Conservation (phyloP, 2,329 filamentous ascomycete species). For the Proliferodiscus dingleyae region DNA sequence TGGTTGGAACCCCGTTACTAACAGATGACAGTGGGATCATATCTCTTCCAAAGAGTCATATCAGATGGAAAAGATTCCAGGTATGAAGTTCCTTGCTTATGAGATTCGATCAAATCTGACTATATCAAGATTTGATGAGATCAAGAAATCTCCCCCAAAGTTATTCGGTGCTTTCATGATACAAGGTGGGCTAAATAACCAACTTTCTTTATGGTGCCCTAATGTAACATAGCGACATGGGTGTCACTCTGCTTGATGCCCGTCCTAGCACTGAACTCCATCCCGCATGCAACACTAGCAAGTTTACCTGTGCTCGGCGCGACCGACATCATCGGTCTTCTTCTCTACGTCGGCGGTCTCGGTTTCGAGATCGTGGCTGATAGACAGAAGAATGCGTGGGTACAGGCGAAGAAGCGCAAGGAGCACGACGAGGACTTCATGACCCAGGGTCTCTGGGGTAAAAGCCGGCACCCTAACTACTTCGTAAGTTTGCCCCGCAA, state of each 20-base stretch:
- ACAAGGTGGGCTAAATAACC: conserved; percentile 38
- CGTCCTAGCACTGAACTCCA: conserved; percentile 57
- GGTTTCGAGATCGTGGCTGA: conserved; percentile 59
- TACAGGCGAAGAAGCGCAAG: conserved; percentile 56
- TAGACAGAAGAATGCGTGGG: conserved; percentile 58
- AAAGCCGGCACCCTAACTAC: conserved; percentile 63
- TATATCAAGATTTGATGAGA: conserved; percentile 43
- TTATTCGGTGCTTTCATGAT: conserved; percentile 52
- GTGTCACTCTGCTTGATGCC: conserved; percentile 63
- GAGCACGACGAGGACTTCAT: conserved; percentile 63
- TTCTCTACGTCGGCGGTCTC: conserved; percentile 55
- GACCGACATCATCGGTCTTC: conserved; percentile 53
- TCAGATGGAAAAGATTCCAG: conserved; percentile 53
- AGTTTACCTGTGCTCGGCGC: conserved; percentile 43
- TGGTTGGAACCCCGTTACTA: neutral
- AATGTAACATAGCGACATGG: conserved; percentile 47
- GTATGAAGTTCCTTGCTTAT: neutral
- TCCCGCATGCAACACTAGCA: conserved; percentile 49
- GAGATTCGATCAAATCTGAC: neutral
- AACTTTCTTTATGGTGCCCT: neutral
- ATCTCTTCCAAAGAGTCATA: conserved; percentile 58
- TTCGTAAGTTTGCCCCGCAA: conserved; percentile 35
- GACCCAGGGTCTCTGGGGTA: conserved; percentile 56
- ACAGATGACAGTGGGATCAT: conserved; percentile 49
- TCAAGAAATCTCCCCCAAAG: conserved; percentile 46